phyloP scores from a whole-genome alignment of 129 eudicot genomes.

The Chrysanthemum makinoi region DNA sequence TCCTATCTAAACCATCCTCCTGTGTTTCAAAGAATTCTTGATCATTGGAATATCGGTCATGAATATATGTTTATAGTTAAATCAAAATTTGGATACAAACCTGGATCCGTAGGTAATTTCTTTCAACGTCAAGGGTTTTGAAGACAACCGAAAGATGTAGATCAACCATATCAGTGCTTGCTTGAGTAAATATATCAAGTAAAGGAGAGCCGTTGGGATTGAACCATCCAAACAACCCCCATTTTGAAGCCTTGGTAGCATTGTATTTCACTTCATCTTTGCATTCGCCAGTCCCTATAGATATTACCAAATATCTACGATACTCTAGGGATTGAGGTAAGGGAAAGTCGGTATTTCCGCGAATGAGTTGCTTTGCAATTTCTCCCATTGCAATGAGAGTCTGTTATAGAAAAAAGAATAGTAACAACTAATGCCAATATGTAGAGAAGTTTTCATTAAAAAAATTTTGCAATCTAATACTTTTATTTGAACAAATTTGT shows the following conservation, averaged over 20 bases:
- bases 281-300: constrained; percentile 48
- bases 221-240: constrained; percentile 49
- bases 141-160: constrained; percentile 38
- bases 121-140: constrained; percentile 28
- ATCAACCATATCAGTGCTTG: constrained; percentile 47
- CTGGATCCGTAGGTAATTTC: constrained; percentile 50
- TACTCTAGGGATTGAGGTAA: constrained; percentile 24
- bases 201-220: constrained; percentile 38
- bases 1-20: constrained; percentile 31
- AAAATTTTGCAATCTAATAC: too few species aligned
- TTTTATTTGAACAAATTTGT: too few species aligned
- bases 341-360: constrained; percentile 12
- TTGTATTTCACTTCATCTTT: constrained; percentile 24
- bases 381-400: constrained; percentile 47
- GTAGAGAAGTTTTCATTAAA: too few species aligned
- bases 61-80: too few species aligned
- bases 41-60: neutral
- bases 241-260: constrained; percentile 34
- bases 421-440: too few species aligned
- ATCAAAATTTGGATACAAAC: constrained; percentile 20
- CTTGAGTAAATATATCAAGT: constrained; percentile 41
- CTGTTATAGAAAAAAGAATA: constrained; percentile 15
- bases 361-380: constrained; percentile 31
- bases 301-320: constrained; percentile 39
- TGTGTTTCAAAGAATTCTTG: constrained; percentile 14